Evolutionary conservation across 163 green algal species (phyloP).

Genomic region (Chlorella variabilis): DNA sequence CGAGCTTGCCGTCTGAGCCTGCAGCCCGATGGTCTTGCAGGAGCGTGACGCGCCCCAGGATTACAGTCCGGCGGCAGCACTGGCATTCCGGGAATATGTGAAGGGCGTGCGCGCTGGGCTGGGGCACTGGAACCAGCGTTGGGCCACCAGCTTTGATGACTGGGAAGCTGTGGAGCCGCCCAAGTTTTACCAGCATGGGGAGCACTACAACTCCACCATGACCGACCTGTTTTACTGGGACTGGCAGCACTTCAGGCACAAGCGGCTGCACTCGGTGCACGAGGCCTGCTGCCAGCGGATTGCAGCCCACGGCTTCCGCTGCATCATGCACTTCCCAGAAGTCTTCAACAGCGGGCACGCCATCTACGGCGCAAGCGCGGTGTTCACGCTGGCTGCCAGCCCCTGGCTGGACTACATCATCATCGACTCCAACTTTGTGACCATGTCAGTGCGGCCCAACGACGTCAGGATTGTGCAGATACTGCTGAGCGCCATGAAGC

Average conservation of each 20-base stretch:
- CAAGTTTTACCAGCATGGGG: background rate
- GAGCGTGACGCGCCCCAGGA: background rate
- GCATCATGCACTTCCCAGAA: background rate
- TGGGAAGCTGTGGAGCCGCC: background rate
- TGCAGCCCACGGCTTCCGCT: constrained; percentile 4
- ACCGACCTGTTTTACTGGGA: constrained; percentile 4
- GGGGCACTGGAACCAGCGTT: background rate
- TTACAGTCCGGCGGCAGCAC: background rate
- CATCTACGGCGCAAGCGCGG: background rate
- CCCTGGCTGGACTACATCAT: constrained; percentile 4
- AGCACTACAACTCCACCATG: background rate
- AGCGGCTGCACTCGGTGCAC: background rate
- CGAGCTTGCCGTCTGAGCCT: no score
- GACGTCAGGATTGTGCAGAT: background rate
- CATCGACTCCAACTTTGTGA: background rate
- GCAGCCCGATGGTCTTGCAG: background rate
- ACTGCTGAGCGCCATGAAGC: background rate
- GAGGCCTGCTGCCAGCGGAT: background rate
- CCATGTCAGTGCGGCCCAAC: background rate
- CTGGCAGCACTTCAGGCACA: constrained; percentile 5
- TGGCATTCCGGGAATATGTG: background rate
- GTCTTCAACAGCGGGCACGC: background rate
- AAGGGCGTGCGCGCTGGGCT: background rate
- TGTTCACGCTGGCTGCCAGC: constrained; percentile 5
- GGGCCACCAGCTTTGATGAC: constrained; percentile 1